Conservation (phyloP, 768 basidiomycete species). For the Boletellus ananas region DNA sequence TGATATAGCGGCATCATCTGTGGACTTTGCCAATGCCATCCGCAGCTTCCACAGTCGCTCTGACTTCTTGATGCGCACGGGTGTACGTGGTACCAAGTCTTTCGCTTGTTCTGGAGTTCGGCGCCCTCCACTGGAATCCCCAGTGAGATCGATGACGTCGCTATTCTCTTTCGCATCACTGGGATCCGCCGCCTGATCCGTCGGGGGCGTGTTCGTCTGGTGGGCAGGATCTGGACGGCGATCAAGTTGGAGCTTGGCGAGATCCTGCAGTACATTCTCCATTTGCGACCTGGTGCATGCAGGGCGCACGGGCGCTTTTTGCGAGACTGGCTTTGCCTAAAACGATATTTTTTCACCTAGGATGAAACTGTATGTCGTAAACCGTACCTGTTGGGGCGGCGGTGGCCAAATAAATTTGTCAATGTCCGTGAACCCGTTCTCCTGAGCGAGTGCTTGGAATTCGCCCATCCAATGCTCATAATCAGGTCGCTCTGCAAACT, state of each 20-base stretch:
- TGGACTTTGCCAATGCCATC: slow-evolving; percentile 39
- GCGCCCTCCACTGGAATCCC: slow-evolving; percentile 33
- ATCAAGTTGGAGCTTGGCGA: slow-evolving; percentile 58
- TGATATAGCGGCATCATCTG: slow-evolving; percentile 54
- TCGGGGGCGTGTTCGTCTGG: slow-evolving; percentile 38
- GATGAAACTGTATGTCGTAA: neutral
- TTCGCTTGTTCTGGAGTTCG: slow-evolving; percentile 15
- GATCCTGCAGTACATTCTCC: slow-evolving; percentile 53
- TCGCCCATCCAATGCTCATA: slow-evolving; percentile 63
- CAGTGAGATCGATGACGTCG: slow-evolving; percentile 47
- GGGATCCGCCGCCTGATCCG: slow-evolving; percentile 33
- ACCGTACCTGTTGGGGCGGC: slow-evolving; percentile 35
- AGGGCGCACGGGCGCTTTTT: slow-evolving; percentile 12
- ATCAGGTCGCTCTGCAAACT: slow-evolving; percentile 66
- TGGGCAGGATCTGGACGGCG: slow-evolving; percentile 49
- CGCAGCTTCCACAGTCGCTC: slow-evolving; percentile 48
- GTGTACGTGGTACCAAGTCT: slow-evolving; percentile 27
- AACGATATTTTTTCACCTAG: slow-evolving; percentile 1
- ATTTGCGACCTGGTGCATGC: slow-evolving; percentile 41
- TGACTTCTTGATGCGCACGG: slow-evolving; percentile 40
- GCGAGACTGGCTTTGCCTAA: slow-evolving; percentile 31
- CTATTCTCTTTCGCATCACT: slow-evolving; percentile 15
- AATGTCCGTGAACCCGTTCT: slow-evolving; percentile 53
- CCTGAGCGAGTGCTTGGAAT: slow-evolving; percentile 58
- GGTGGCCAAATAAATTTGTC: slow-evolving; percentile 76